Evolutionary conservation across 768 basidiomycete genomes (phyloP), one percentile per base, ranked within the genome.

Genomic region (Tylopilus sp.): DNA sequence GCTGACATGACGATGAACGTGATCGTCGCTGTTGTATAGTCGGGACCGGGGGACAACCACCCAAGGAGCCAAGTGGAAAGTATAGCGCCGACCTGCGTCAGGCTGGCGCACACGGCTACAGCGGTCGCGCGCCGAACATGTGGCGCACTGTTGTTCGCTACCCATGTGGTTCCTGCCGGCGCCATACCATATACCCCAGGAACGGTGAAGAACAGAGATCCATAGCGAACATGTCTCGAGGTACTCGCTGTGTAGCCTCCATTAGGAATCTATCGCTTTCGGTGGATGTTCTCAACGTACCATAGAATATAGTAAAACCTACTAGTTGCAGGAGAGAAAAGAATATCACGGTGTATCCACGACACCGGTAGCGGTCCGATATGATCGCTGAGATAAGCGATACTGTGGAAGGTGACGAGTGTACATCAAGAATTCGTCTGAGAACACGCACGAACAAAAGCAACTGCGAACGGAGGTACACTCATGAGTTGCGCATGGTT

Each of bases 401-500:
- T 4, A 50, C 41, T 50, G 8, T 42, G 3, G 10, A 14, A n/a
- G 17, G 12, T 16, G 14, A 11, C 44, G 42, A 51, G 12, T 28
- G 19, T 21, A 34, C 30, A 21, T n/a, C 8, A 37, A 19, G n/a
- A 7, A 33, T 24, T 14, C 17, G 25, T 19, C 14, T 22, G 4
- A 8, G 24, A 37, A 74, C 3, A 87, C 85, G 71, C 58, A 76
- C 78, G 4, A 47, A 37, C 34, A 33, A 49, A 56, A 8, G 46
- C 16, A 2, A 43, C 36, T 13, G 43, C 47, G 22, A 48, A 56
- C 17, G 47, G 55, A 14, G 76, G 76, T 1, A 86, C 84, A 14
- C 78, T 83, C 76, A 84, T 82, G 1, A 89, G 72, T 60, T 86
- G 84, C 4, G 83, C 79, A n/a, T 72, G 66, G 28, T 76, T 72